A percentile compares a stretch with the other conserved stretches of the same genome.
These are phyloP conservation scores for Penicillium decumbens DNA, from an alignment of 2,329 filamentous ascomycete species.

Conservation along the genomic window DNA sequence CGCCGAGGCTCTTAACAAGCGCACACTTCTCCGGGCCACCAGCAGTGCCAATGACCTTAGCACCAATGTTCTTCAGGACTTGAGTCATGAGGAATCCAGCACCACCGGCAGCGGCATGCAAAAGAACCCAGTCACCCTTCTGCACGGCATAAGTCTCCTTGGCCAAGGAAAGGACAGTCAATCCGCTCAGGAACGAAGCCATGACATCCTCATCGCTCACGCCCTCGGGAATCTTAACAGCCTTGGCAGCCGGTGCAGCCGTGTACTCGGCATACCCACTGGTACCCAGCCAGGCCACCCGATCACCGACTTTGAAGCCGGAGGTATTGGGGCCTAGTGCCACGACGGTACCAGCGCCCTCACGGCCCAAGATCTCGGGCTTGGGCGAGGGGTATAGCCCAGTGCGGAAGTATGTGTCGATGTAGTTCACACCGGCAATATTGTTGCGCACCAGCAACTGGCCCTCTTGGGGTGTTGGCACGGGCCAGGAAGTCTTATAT, in stretches of 20 bases:
- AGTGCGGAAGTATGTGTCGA: conserved; percentile 85
- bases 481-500: conserved; percentile 64
- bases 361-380: conserved; percentile 73
- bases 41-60: conserved; percentile 74
- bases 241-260: conserved; percentile 49
- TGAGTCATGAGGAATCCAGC: conserved; percentile 72
- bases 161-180: conserved; percentile 76
- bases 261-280: conserved; percentile 58
- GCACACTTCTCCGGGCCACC: conserved; percentile 67
- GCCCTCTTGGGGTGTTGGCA: conserved; percentile 64
- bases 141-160: conserved; percentile 68
- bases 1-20: conserved; percentile 63
- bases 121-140: conserved; percentile 72
- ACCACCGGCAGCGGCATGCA: conserved; percentile 82
- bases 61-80: conserved; percentile 67
- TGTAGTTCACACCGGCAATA: conserved; percentile 78
- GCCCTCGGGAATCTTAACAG: conserved; percentile 60
- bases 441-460: conserved; percentile 77
- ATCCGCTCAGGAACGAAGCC: conserved; percentile 69
- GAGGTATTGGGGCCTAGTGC: conserved; percentile 51
- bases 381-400: conserved; percentile 71
- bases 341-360: conserved; percentile 69
- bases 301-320: conserved; percentile 61
- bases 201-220: conserved; percentile 61
- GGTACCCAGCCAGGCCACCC: conserved; percentile 64